Percentiles rank a stretch among this genome's conserved stretches.
These are phyloP conservation scores for Rhizopogon salebrosus DNA, from an alignment of 768 basidiomycete species.

Conservation along the genomic window DNA sequence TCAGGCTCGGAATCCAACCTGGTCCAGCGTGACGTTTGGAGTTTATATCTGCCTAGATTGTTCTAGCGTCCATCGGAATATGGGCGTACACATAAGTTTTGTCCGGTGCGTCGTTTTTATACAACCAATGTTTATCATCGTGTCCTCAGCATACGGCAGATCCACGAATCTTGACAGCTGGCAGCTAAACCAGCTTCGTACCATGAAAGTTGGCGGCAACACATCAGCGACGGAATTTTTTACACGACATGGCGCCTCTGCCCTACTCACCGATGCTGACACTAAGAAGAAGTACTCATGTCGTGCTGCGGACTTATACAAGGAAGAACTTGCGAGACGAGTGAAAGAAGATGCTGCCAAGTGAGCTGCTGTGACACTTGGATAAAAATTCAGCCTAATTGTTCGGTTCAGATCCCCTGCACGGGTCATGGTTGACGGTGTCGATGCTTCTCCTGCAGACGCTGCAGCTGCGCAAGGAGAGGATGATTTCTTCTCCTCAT, in stretches of 20 bases:
- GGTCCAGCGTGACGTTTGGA: constrained; percentile 95
- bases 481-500: constrained; percentile 95
- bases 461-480: constrained; percentile 48
- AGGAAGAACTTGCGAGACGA: constrained; percentile 80
- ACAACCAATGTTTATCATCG: not conserved
- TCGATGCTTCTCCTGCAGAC: constrained; percentile 38
- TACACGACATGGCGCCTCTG: constrained; percentile 75
- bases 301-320: constrained; percentile 82
- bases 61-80: constrained; percentile 90
- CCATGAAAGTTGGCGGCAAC: constrained; percentile 97
- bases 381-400: not conserved
- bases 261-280: constrained; percentile 67
- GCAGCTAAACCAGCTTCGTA: constrained; percentile 86
- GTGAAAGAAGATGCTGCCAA: constrained; percentile 69
- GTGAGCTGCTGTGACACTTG: constrained; percentile 35
- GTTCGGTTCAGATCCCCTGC: constrained; percentile 57
- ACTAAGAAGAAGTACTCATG: constrained; percentile 88
- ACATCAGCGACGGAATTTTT: constrained; percentile 84
- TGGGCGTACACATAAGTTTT: constrained; percentile 98
- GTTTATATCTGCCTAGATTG: constrained; percentile 98
- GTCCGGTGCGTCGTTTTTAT: constrained; percentile 60
- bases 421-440: constrained; percentile 80
- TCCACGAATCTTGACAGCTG: constrained; percentile 96
- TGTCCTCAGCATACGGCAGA: constrained; percentile 36
- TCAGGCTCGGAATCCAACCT: constrained; percentile 91